Evolutionary conservation across 805 yeast genomes (phyloP).

Genomic region (Saturnispora serradocipensis): DNA sequence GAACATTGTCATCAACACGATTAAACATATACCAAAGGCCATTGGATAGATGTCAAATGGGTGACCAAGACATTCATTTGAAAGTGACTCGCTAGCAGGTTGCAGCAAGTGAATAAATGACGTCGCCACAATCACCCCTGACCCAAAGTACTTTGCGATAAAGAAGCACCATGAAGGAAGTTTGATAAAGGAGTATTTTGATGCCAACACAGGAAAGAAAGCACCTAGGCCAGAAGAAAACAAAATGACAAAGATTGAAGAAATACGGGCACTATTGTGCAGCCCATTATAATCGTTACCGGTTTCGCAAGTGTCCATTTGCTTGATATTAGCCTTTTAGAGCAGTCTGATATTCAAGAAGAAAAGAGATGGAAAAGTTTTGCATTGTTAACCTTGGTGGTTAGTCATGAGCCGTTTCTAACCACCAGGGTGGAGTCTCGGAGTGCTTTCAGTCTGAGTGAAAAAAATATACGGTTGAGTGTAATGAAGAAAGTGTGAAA

Average conservation of each 20-base stretch:
- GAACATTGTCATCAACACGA: conserved; percentile 43
- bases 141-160: conserved; percentile 67
- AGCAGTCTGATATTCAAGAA: background rate
- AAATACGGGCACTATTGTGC: conserved; percentile 39
- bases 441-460: background rate
- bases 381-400: background rate
- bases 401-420: background rate
- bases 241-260: conserved; percentile 54
- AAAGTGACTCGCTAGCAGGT: conserved; percentile 56
- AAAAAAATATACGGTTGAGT: background rate
- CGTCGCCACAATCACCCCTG: conserved; percentile 78
- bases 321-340: background rate
- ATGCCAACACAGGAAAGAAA: conserved; percentile 53
- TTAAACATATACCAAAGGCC: conserved; percentile 45
- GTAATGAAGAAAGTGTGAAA: background rate
- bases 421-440: background rate
- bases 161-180: conserved; percentile 58
- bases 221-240: conserved; percentile 50
- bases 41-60: conserved; percentile 44
- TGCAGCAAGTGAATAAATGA: conserved; percentile 67
- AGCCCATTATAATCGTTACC: conserved; percentile 21
- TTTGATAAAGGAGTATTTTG: conserved; percentile 47
- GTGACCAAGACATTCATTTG: conserved; percentile 53
- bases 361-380: background rate
- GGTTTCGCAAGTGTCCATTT: conserved; percentile 13